Percentiles rank a stretch among this genome's conserved stretches.
phyloP scores from a whole-genome alignment of 805 yeast species.

The Zygotorulaspora danielsina region DNA sequence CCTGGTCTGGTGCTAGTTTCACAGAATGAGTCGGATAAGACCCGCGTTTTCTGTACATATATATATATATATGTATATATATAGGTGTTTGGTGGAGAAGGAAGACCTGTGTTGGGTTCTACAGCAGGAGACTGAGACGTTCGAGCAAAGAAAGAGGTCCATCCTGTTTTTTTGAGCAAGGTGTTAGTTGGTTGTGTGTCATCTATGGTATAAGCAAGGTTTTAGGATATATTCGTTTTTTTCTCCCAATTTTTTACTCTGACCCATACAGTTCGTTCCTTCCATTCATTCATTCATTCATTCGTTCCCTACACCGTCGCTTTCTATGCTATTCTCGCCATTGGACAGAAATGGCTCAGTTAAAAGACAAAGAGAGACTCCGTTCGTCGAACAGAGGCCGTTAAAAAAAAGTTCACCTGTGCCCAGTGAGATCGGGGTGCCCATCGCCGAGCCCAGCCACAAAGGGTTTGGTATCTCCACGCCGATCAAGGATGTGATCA shows the following conservation, averaged over 20 bases:
- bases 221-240: too few relatives aligned
- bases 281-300: neutral
- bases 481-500: slow-evolving; percentile 11
- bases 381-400: slow-evolving; percentile 13
- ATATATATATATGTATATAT: slow-evolving; percentile 1
- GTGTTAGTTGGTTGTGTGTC: too few relatives aligned
- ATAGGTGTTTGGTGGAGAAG: neutral
- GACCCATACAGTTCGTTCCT: too few relatives aligned
- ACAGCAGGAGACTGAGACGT: too few relatives aligned
- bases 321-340: slow-evolving; percentile 13
- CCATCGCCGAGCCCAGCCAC: slow-evolving; percentile 8
- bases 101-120: too few relatives aligned
- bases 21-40: neutral
- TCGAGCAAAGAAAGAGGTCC: too few relatives aligned
- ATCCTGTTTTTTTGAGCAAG: too few relatives aligned
- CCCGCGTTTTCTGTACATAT: neutral
- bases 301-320: neutral
- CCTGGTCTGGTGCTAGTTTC: neutral
- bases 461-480: slow-evolving; percentile 1
- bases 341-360: slow-evolving; percentile 11
- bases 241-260: neutral
- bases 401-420: slow-evolving; percentile 12
- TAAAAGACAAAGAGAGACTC: slow-evolving; percentile 21
- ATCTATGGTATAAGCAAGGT: neutral
- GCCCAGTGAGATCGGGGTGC: slow-evolving; percentile 2